Evolutionary conservation across 2,329 filamentous ascomycete genomes (phyloP).

Genomic region (Biscogniauxia sp.): DNA sequence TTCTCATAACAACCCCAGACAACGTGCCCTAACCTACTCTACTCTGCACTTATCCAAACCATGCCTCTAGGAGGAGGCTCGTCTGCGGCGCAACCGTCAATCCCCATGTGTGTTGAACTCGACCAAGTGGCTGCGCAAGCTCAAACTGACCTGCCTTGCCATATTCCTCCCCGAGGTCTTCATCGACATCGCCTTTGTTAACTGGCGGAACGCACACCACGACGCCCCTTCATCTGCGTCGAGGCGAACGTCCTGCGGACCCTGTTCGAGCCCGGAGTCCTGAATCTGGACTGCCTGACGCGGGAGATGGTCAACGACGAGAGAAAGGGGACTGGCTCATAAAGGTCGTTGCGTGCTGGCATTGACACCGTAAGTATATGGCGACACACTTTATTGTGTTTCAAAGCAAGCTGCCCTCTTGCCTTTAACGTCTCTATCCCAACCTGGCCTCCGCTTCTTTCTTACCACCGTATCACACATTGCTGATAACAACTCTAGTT

Average conservation of each 20-base stretch:
- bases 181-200: neutral
- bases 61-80: no score
- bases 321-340: slow-evolving; percentile 1
- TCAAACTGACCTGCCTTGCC: neutral
- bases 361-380: no score
- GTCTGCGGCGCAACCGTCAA: no score
- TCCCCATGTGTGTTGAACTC: neutral
- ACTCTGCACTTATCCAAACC: no score
- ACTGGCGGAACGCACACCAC: neutral
- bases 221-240: neutral
- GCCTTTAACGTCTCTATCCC: no score
- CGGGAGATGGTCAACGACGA: neutral
- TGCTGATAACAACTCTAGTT: no score
- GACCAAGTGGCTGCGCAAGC: neutral
- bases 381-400: no score
- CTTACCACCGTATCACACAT: no score
- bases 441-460: no score
- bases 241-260: neutral
- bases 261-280: neutral
- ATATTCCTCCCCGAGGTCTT: neutral
- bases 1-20: no score
- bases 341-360: neutral
- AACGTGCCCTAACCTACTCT: no score
- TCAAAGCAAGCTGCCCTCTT: no score
- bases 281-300: neutral